Evolutionary conservation across 768 basidiomycete species (phyloP).

Genomic region (Russula ochroleuca): DNA sequence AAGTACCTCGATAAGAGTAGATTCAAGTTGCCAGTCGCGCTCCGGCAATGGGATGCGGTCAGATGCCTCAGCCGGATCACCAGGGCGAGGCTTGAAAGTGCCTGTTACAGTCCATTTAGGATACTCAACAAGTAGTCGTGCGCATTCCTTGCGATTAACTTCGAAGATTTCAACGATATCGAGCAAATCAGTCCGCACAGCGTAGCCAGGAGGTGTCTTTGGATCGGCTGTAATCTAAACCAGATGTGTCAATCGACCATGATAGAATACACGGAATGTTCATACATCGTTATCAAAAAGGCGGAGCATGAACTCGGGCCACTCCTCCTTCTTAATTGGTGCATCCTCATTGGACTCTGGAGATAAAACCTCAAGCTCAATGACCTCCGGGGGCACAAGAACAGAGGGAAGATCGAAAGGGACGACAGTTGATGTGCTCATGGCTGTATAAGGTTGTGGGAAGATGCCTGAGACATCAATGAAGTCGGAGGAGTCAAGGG

Average conservation of each 20-base stretch:
- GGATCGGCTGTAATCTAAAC: conserved; percentile 72
- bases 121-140: conserved; percentile 78
- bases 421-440: conserved; percentile 41
- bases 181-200: conserved; percentile 64
- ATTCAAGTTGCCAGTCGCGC: conserved; percentile 86
- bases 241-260: conserved; percentile 5
- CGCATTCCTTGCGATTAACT: conserved; percentile 93
- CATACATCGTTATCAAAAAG: conserved; percentile 59
- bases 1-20: conserved; percentile 76
- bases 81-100: conserved; percentile 79
- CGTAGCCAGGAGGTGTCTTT: conserved; percentile 69
- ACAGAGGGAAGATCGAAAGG: conserved; percentile 72
- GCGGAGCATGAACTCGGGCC: conserved; percentile 66
- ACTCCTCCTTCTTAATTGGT: conserved; percentile 74
- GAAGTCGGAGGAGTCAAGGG: conserved; percentile 60
- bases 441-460: conserved; percentile 60
- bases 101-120: conserved; percentile 79
- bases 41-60: conserved; percentile 44
- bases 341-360: conserved; percentile 67
- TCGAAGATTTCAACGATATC: conserved; percentile 89
- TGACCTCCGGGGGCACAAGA: conserved; percentile 82
- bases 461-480: conserved; percentile 51
- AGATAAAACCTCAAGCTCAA: conserved; percentile 70
- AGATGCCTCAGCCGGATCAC: conserved; percentile 48
- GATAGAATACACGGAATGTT: conserved; percentile 6